phyloP scores from a whole-genome alignment of 352 stramenopile species.

The Globisporangium spiculum region DNA sequence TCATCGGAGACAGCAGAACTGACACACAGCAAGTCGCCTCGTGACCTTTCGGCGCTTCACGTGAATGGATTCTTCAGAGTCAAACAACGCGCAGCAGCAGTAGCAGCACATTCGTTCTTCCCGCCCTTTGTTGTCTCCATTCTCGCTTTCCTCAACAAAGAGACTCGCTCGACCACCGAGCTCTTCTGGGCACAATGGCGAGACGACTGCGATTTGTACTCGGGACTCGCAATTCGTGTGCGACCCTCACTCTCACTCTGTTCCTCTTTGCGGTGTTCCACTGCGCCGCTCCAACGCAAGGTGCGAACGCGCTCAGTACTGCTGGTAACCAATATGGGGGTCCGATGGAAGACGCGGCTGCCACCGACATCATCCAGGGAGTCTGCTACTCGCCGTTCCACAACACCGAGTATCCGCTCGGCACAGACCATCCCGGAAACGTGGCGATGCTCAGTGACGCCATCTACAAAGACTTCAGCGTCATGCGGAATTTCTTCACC shows the following conservation, averaged over 20 bases:
- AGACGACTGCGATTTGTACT: not conserved
- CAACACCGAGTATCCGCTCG: conserved; percentile 63
- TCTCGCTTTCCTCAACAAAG: not conserved
- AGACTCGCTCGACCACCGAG: not conserved
- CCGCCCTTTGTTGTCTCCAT: not conserved
- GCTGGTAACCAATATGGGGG: not conserved
- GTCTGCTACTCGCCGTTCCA: conserved; percentile 82
- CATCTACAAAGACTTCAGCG: conserved; percentile 64
- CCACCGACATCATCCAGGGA: conserved; percentile 27
- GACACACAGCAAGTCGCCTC: not conserved
- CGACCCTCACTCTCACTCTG: not conserved
- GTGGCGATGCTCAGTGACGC: conserved; percentile 35
- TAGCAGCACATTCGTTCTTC: not conserved
- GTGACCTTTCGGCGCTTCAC: not conserved
- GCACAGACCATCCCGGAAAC: conserved; percentile 22
- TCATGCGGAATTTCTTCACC: conserved; percentile 62
- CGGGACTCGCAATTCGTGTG: not conserved
- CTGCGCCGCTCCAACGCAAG: not conserved
- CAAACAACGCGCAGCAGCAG: not conserved
- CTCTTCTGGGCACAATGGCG: not conserved
- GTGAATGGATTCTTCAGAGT: not conserved
- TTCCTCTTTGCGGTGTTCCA: not conserved
- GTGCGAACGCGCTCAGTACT: not conserved
- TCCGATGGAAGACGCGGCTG: conserved; percentile 14
- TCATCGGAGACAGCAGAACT: not conserved